phyloP scores from a whole-genome alignment of 2,329 filamentous ascomycete genomes.

The Fusarium sambucinum region DNA sequence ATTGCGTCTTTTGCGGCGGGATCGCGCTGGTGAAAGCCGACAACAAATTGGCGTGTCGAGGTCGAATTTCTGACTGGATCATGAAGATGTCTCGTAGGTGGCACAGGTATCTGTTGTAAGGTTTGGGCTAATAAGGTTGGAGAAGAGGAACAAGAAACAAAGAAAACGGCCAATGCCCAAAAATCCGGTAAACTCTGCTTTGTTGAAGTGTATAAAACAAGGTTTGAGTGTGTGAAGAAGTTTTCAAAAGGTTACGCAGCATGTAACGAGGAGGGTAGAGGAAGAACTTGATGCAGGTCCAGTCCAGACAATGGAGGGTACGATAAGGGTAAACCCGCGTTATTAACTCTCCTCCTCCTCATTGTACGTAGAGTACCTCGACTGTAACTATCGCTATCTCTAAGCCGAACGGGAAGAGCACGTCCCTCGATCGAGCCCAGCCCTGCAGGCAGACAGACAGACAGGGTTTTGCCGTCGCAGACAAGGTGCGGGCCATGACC shows the following conservation, averaged over 20 bases:
- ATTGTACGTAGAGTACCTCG: constrained; percentile 32
- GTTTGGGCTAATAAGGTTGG: constrained; percentile 40
- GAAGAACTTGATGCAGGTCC: constrained; percentile 24
- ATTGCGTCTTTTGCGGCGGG: constrained; percentile 15
- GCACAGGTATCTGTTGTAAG: constrained; percentile 31
- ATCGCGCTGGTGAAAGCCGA: constrained; percentile 16
- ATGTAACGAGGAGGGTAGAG: constrained; percentile 14
- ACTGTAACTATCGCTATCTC: constrained; percentile 31
- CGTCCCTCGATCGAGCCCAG: constrained; percentile 38
- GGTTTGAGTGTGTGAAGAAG: constrained; percentile 19
- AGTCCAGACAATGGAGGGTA: constrained; percentile 30
- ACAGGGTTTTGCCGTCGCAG: constrained; percentile 41
- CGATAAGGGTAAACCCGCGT: constrained; percentile 43
- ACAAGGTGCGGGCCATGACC: constrained; percentile 31
- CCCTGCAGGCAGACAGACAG: constrained; percentile 41
- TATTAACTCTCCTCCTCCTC: constrained; percentile 43
- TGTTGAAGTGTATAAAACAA: constrained; percentile 8
- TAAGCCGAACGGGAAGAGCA: constrained; percentile 43
- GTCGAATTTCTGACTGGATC: constrained; percentile 33
- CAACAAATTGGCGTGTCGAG: constrained; percentile 26
- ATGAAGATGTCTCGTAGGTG: constrained; percentile 37
- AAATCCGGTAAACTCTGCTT: constrained; percentile 40
- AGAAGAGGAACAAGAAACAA: constrained; percentile 30
- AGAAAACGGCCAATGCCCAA: constrained; percentile 19
- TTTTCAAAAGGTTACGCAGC: constrained; percentile 18